Evolutionary conservation across 805 yeast genomes (phyloP).

Genomic region (Candida boleticola): DNA sequence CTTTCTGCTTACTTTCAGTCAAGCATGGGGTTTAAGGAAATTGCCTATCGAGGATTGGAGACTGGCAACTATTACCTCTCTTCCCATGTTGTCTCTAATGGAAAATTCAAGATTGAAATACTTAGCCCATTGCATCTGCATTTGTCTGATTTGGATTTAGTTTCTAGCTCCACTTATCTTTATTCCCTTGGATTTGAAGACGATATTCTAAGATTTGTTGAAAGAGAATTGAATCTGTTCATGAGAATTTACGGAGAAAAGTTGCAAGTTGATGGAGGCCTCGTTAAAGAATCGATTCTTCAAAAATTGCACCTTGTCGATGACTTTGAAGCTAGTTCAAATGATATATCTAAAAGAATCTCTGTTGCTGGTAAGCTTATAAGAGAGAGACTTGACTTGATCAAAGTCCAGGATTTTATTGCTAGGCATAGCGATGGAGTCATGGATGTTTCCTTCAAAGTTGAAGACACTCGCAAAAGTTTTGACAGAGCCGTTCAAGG

Average conservation of each 20-base stretch:
- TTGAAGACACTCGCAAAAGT: conserved; percentile 46
- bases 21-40: conserved; percentile 59
- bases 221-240: no score
- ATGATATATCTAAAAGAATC: no score
- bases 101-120: conserved; percentile 50
- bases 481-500: conserved; percentile 45
- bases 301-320: conserved; percentile 10
- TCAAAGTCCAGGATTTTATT: conserved; percentile 23
- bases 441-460: conserved; percentile 72
- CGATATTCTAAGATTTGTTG: no score
- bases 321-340: no score
- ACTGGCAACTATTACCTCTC: conserved; percentile 56
- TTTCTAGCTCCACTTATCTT: no score
- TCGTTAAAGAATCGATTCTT: conserved; percentile 15
- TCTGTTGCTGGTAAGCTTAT: neutral
- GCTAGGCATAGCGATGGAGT: conserved; percentile 73
- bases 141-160: no score
- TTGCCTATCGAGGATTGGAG: conserved; percentile 68
- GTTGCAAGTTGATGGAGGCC: no score
- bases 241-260: no score
- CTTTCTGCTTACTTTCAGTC: conserved; percentile 53
- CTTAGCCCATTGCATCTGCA: conserved; percentile 35
- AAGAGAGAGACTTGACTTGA: conserved; percentile 10
- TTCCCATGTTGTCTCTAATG: conserved; percentile 61
- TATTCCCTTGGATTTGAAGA: no score